Percentiles rank a stretch among this genome's conserved stretches.
phyloP scores from a whole-genome alignment of 495 filamentous ascomycete genomes.

The Aspergillus biplanus region DNA sequence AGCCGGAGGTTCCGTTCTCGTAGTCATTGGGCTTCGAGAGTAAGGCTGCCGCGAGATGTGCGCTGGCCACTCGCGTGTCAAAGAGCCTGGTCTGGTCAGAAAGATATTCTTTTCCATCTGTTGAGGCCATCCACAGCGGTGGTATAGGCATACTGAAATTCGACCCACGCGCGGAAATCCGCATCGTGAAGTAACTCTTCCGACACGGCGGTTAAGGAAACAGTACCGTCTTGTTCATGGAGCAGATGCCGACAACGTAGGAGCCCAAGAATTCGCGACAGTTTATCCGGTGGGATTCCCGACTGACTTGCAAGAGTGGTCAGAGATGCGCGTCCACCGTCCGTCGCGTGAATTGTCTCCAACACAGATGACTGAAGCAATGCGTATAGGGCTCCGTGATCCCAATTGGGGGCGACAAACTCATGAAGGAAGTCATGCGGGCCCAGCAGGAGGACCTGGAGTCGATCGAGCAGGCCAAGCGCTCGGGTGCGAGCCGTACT shows the following conservation, averaged over 20 bases:
- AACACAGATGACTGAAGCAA: background rate
- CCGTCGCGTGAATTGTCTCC: background rate
- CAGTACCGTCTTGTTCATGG: background rate
- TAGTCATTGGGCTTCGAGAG: background rate
- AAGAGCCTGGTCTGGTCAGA: background rate
- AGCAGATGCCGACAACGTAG: background rate
- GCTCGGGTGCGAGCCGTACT: background rate
- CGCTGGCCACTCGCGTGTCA: constrained; percentile 1
- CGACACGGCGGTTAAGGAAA: background rate
- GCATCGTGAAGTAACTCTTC: background rate
- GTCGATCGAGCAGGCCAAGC: background rate
- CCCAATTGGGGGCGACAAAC: background rate
- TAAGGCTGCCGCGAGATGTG: background rate
- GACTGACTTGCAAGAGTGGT: background rate
- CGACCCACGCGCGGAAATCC: background rate
- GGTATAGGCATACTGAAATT: background rate
- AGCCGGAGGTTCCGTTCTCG: background rate
- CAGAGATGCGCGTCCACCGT: background rate
- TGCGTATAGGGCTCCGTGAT: background rate
- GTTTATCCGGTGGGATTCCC: background rate
- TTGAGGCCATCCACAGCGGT: background rate
- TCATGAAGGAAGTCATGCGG: constrained; percentile 2
- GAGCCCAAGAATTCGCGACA: background rate
- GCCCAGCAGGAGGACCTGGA: background rate
- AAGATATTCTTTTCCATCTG: background rate